Evolutionary conservation across 2,329 filamentous ascomycete genomes (phyloP), one percentile per base, ranked within the genome.

Genomic region (Fusarium proliferatum): DNA sequence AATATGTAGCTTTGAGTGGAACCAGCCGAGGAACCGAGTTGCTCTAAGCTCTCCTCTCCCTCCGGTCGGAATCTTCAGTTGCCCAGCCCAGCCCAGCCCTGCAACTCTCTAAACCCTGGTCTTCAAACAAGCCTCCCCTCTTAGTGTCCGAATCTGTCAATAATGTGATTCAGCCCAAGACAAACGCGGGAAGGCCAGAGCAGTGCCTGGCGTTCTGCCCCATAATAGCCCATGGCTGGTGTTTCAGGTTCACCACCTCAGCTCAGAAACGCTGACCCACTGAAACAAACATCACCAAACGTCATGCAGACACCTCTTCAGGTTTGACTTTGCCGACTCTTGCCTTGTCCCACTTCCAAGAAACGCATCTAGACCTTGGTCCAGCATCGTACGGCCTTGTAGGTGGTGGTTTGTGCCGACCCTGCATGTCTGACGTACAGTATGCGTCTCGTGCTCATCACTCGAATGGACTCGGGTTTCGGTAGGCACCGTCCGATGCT

Each of bases 161-260:
- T 55, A 57, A 68, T 61, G 45, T 43, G 39, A 61, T 69, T 74
- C 62, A 69, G 68, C 63, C 64, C 71, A 62, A 71, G 57, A 69
- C 61, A 60, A 52, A 58, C 52, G 26, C 19, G 60, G 60, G 69
- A 61, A 70, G 58, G 65, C 61, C 55, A 70, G 56, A 53, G 55
- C 42, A 52, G 36, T 59, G 42, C 66, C 61, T 74, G 55, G 60
- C 53, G 64, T 61, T 61, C 57, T 55, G 72, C 71, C 71, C 73
- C 69, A 69, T 75, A 76, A 74, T 76, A 74, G 67, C 59, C 61
- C 61, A 64, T 57, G 61, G 72, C 60, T 69, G 61, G 63, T 75
- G 73, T 73, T 76, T 74, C 73, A 73, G 74, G 72, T 71, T 73
- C 70, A 69, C 62, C 65, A 74, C 60, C 64, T 67, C 67, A 74